Percentiles rank a stretch among this genome's conserved stretches.
Evolutionary conservation across 2,329 filamentous ascomycete genomes (phyloP).

Genomic region (Helotiales sp.): DNA sequence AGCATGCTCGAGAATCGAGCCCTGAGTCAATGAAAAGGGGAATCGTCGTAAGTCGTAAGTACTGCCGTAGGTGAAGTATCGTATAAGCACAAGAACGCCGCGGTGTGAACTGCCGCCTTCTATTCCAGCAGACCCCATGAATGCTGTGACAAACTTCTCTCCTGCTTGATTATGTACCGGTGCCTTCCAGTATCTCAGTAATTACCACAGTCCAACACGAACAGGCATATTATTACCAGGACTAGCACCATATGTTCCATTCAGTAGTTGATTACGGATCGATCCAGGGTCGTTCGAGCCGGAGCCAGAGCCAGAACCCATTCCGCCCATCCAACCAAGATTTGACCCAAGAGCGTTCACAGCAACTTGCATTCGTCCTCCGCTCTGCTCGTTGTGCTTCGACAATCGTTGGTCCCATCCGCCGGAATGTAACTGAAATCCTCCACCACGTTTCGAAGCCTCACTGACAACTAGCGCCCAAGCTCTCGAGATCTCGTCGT

Average conservation of each 20-base stretch:
- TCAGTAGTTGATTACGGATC: constrained; percentile 66
- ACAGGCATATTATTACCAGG: constrained; percentile 49
- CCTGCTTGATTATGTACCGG: constrained; percentile 30
- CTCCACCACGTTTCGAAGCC: constrained; percentile 86
- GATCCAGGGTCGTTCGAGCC: constrained; percentile 54
- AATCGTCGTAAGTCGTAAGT: constrained; percentile 43
- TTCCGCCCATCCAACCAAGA: constrained; percentile 76
- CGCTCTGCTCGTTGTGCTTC: constrained; percentile 86
- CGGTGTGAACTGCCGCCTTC: constrained; percentile 33
- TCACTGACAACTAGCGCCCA: constrained; percentile 93
- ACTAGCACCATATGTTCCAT: constrained; percentile 60
- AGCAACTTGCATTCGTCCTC: constrained; percentile 79
- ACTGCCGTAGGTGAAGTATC: constrained; percentile 30
- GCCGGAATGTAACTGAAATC: constrained; percentile 85
- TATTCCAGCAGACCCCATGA: constrained; percentile 27
- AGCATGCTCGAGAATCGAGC: constrained; percentile 32
- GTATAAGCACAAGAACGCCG: constrained; percentile 36
- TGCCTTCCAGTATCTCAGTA: constrained; percentile 11
- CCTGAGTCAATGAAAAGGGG: constrained; percentile 30
- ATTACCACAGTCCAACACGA: constrained; percentile 65
- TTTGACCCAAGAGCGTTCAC: constrained; percentile 76
- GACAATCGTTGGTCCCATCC: constrained; percentile 89
- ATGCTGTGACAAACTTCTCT: constrained; percentile 32
- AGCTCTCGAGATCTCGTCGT: constrained; percentile 92
- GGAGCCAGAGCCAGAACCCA: constrained; percentile 28